Evolutionary conservation across 768 basidiomycete genomes (phyloP), one percentile per base, ranked within the genome.

Genomic region (Lactifluus piperatus): DNA sequence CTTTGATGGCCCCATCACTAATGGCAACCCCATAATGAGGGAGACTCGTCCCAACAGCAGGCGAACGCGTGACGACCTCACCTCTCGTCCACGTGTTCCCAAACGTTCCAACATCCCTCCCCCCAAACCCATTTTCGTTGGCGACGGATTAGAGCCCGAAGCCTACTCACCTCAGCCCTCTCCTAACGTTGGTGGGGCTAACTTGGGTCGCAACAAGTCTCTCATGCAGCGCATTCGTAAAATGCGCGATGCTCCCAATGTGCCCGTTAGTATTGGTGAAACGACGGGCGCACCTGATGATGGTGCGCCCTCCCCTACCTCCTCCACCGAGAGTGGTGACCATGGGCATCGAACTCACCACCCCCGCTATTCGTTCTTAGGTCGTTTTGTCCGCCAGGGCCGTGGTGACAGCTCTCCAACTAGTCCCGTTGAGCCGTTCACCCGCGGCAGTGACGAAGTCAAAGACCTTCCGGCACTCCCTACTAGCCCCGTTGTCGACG

Each of bases 191-290:
- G 75, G 72, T 34, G 72, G 71, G 0, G 73, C 71, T 11, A 73
- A 74, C 37, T 81, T 86, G 9, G 87, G 85, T 70, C 85, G 91
- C 29, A 82, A 81, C 64, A 91, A 84, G 71, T 91, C 88, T 14
- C 74, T 94, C 63, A 92, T 93, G 81, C 86, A 92, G 47, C 86
- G 91, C 56, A 88, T 94, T 68, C 83, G 88, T 58, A 88, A 84
- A 72, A 91, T 92, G 88, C 84, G 90, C 36, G 90, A 92, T 66
- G 74, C 84, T 9, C 90, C 90, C 10, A 92, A 91, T 62, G 83
- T 91, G 1, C 90, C 90, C 16, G 79, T 88, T n/a, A 72, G 69
- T 27, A 62, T 69, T 29, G 71, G 75, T 36, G 77, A 78, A n/a
- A 62, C 64, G 49, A 62, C 64, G 20, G 62, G 29, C 18, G 69